phyloP scores from a whole-genome alignment of 2,329 filamentous ascomycete species.

The Anthostomella pinea region DNA sequence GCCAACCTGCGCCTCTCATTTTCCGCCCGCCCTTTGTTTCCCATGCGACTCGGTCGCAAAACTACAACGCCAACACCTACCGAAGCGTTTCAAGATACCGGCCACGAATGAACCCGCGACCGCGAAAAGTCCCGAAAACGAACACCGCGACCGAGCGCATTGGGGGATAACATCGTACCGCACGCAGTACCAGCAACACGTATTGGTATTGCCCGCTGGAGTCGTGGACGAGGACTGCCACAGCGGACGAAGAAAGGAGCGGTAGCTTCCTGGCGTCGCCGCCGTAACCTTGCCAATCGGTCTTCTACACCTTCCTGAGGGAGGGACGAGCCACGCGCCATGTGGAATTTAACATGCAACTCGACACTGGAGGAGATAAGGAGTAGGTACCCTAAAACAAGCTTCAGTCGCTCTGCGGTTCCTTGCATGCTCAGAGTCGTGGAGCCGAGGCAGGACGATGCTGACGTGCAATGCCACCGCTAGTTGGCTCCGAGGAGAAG shows the following conservation, averaged over 20 bases:
- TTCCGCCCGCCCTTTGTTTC: not conserved
- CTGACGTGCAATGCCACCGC: constrained; percentile 23
- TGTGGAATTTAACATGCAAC: constrained; percentile 33
- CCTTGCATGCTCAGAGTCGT: constrained; percentile 24
- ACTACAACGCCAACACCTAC: not conserved
- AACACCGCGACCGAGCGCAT: not conserved
- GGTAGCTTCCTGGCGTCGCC: not conserved
- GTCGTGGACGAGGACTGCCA: not conserved
- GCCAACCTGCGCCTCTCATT: not conserved
- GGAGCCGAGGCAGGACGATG: constrained; percentile 19
- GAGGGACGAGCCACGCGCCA: not conserved
- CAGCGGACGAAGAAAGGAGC: constrained; percentile 1
- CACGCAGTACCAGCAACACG: no score
- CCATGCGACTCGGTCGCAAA: not conserved
- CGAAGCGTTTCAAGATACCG: not conserved
- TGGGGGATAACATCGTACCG: no score
- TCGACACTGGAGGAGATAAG: constrained; percentile 34
- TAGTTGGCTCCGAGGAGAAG: constrained; percentile 46
- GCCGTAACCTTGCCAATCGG: not conserved
- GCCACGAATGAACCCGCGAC: not conserved
- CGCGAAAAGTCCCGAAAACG: not conserved
- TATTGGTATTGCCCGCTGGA: no score
- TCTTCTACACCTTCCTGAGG: not conserved
- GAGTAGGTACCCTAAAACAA: constrained; percentile 27
- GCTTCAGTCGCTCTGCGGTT: constrained; percentile 14